Evolutionary conservation across 1,284 basidiomycete genomes (phyloP).

Genomic region (Ustilago nuda): DNA sequence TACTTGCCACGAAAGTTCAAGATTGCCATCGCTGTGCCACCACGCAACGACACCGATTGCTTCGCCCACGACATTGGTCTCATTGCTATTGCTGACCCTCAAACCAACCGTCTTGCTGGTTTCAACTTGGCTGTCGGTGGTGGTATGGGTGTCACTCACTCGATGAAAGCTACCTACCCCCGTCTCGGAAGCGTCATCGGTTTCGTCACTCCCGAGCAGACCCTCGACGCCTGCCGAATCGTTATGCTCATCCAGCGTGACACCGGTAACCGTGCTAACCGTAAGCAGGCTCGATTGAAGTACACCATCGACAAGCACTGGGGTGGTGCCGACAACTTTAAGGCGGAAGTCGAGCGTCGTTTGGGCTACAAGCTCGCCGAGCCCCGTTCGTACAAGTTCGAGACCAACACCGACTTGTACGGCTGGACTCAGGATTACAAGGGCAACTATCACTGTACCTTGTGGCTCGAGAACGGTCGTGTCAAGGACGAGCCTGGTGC

Average conservation of each 20-base stretch:
- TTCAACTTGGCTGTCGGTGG: conserved; percentile 75
- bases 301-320: conserved; percentile 93
- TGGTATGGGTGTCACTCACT: conserved; percentile 99
- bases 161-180: conserved; percentile 98
- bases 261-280: conserved; percentile 87
- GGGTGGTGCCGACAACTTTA: conserved; percentile 76
- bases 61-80: conserved; percentile 96
- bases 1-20: conserved; percentile 99
- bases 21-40: conserved; percentile 94
- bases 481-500: conserved; percentile 90
- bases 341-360: conserved; percentile 87
- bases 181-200: conserved; percentile 88
- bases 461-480: conserved; percentile 97
- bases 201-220: conserved; percentile 90
- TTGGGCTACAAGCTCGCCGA: conserved; percentile 81
- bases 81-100: conserved; percentile 84
- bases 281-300: conserved; percentile 75
- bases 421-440: conserved; percentile 91
- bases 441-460: conserved; percentile 89
- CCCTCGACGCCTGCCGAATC: conserved; percentile 86
- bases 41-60: conserved; percentile 94
- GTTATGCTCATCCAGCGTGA: conserved; percentile 95
- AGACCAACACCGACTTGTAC: conserved; percentile 90
- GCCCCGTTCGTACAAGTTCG: conserved; percentile 83
- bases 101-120: conserved; percentile 68